Percentiles rank a stretch among this genome's conserved stretches.
phyloP scores from a whole-genome alignment of 2,329 filamentous ascomycete species.

The Leptographium procerum region DNA sequence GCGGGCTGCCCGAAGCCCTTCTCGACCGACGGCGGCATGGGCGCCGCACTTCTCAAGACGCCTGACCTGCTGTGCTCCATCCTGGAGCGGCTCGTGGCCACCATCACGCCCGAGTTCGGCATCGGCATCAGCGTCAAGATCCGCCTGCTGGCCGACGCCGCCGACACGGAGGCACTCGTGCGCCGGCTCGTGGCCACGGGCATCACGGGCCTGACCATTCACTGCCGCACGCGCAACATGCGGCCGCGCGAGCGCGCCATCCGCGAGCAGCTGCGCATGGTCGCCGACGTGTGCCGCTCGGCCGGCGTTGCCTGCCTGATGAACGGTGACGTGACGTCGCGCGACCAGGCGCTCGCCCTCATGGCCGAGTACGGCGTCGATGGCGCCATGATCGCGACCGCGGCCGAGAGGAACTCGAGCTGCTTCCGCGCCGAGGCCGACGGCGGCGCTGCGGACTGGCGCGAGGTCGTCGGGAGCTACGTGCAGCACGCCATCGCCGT shows the following conservation, averaged over 20 bases:
- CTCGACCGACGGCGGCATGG: constrained; percentile 89
- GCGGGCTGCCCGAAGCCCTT: constrained; percentile 98
- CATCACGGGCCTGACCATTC: constrained; percentile 83
- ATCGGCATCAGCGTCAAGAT: constrained; percentile 98
- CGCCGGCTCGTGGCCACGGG: constrained; percentile 70
- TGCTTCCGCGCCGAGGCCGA: constrained; percentile 63
- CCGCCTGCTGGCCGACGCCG: constrained; percentile 66
- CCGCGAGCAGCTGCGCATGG: constrained; percentile 73
- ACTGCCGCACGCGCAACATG: constrained; percentile 96
- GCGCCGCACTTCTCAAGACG: constrained; percentile 74
- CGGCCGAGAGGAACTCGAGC: constrained; percentile 83
- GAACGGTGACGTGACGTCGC: constrained; percentile 80
- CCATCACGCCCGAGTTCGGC: constrained; percentile 65
- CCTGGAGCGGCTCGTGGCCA: constrained; percentile 66
- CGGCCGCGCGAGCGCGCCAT: constrained; percentile 80
- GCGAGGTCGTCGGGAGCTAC: constrained; percentile 66
- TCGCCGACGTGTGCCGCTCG: constrained; percentile 67
- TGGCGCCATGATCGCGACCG: constrained; percentile 92
- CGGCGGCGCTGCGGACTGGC: constrained; percentile 64
- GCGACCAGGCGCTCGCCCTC: constrained; percentile 60
- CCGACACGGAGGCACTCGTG: constrained; percentile 67
- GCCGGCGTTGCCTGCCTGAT: constrained; percentile 86
- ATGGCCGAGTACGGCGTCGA: constrained; percentile 75
- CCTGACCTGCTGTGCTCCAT: constrained; percentile 79
- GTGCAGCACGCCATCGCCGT: constrained; percentile 60